Evolutionary conservation across 768 basidiomycete species (phyloP).

Genomic region (Phylloporus arenicola): DNA sequence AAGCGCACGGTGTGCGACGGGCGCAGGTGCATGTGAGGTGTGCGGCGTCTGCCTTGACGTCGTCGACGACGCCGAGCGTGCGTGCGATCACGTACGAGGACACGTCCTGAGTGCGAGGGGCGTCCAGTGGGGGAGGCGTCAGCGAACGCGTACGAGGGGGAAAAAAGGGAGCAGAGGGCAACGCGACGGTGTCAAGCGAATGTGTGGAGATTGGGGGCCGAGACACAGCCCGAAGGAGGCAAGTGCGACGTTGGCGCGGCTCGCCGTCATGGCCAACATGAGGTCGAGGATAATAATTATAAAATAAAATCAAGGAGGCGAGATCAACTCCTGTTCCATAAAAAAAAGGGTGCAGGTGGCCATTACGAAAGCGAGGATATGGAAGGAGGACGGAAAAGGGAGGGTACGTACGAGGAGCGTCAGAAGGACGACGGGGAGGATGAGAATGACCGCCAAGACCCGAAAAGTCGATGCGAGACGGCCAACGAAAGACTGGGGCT

Average conservation of each 20-base stretch:
- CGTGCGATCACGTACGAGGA: conserved; percentile 78
- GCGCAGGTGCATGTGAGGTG: too few relatives aligned
- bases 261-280: conserved; percentile 7
- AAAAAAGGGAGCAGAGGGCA: background rate
- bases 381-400: conserved; percentile 1
- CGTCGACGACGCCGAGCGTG: conserved; percentile 73
- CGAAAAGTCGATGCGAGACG: conserved; percentile 59
- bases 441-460: conserved; percentile 50
- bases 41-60: conserved; percentile 65
- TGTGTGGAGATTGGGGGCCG: conserved; percentile 14
- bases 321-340: background rate
- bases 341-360: background rate
- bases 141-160: background rate
- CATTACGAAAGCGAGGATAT: conserved; percentile 8
- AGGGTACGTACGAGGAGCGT: conserved; percentile 55
- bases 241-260: conserved; percentile 4
- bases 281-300: background rate
- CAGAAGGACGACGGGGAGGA: conserved; percentile 50
- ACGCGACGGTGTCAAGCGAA: conserved; percentile 2
- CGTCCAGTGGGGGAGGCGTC: too few relatives aligned
- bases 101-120: too few relatives aligned
- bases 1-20: background rate
- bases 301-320: background rate
- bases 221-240: background rate
- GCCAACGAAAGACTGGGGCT: conserved; percentile 61